phyloP scores from a whole-genome alignment of 1,284 basidiomycete genomes.

The Apiotrichum akiyoshidainum region DNA sequence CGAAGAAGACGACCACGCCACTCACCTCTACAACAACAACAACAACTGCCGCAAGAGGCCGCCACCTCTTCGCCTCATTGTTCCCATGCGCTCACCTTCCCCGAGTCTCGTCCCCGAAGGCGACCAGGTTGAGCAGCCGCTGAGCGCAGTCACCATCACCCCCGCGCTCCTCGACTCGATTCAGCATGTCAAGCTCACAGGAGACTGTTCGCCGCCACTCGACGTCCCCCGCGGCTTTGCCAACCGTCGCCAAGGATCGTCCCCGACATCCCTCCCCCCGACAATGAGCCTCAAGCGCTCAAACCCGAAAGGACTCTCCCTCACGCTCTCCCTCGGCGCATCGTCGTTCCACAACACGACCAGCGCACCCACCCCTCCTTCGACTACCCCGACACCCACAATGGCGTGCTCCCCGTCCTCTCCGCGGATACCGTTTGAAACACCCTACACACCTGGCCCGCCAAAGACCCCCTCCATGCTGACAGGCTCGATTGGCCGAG shows the following conservation, averaged over 20 bases:
- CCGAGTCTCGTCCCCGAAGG: background rate
- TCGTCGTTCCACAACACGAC: conserved; percentile 24
- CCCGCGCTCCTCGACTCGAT: conserved; percentile 12
- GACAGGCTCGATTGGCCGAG: conserved; percentile 22
- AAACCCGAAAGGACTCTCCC: conserved; percentile 41
- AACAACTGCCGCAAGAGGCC: conserved; percentile 4
- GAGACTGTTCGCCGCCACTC: conserved; percentile 2
- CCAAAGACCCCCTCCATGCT: conserved; percentile 36
- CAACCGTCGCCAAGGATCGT: conserved; percentile 6
- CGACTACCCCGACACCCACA: conserved; percentile 16
- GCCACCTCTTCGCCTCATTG: background rate
- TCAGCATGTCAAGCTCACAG: conserved; percentile 15
- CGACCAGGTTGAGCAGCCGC: background rate
- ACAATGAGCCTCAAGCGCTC: conserved; percentile 30
- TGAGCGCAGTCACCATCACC: conserved; percentile 6
- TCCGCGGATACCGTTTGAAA: conserved; percentile 26
- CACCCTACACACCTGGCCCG: conserved; percentile 39
- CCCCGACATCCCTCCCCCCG: conserved; percentile 21
- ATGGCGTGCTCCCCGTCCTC: conserved; percentile 18
- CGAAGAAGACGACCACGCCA: background rate
- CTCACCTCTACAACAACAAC: background rate
- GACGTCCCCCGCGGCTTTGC: background rate
- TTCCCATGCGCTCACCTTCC: background rate
- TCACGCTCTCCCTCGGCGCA: conserved; percentile 28
- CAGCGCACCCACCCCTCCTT: conserved; percentile 3